Evolutionary conservation across 306 rosid genomes (phyloP), one percentile per base, ranked within the genome.

Genomic region (Macrotyloma uniflorum): DNA sequence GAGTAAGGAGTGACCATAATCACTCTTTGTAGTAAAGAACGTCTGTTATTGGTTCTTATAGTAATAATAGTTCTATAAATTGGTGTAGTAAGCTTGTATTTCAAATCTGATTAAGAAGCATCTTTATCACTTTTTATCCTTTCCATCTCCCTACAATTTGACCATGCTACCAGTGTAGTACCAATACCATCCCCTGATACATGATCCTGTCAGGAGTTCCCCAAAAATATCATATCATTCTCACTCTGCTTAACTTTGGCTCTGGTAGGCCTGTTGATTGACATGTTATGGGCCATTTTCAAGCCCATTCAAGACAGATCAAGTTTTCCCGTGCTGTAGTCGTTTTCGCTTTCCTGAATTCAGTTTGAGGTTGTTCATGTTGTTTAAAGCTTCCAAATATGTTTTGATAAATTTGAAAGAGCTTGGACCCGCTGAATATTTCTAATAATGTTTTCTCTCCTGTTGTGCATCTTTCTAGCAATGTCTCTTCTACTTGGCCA

Each of bases 41-140:
- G 50, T 55, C 53, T 19, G 50, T 23, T 70, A 22, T 72, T 16
- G 62, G 63, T 20, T 73, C 68, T 65, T 64, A 53, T 80, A 14
- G 47, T 68, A 23, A 11, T 70, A 57, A 57, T 53, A 59, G 33
- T 70, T 18, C 35, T 61, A 65, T 76, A 64, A 33, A 64, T 63
- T 49, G 64, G 7, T 46, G n/a, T n/a, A n/a, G n/a, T 67, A 14
- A 40, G 53, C 11, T 6, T 26, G 22, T 46, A 33, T 47, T 16
- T 68, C 16, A 23, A 46, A 47, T 30, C 28, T 46, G 40, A 69
- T 33, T 32, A 11, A 28, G 49, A 69, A n/a, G 19, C 33, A 3
- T 71, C 63, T 19, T 50, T 30, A 13, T 72, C 46, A 32, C 30
- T 32, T 18, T 28, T 26, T 19, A 74, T 26, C 19, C 26, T 40